Conservation (phyloP, 495 filamentous ascomycete genomes). For the Xylaria flabelliformis region DNA sequence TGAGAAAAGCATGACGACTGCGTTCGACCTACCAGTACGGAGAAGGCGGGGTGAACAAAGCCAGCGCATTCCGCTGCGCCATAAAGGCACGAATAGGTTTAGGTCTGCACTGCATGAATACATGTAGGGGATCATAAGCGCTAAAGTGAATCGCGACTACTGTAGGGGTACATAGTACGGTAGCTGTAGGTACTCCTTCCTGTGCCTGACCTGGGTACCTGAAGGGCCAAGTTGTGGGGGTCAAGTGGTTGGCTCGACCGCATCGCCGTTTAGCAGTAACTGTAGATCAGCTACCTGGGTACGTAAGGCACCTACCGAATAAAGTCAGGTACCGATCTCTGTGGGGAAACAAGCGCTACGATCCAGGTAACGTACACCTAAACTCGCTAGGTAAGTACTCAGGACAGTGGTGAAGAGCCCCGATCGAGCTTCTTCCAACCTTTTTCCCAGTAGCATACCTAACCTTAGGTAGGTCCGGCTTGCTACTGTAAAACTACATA, state of each 20-base stretch:
- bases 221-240: conserved; percentile 5
- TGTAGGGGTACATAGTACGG: neutral
- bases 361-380: neutral
- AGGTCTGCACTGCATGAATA: no score
- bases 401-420: neutral
- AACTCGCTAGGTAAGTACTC: no score
- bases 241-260: neutral
- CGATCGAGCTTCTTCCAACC: neutral
- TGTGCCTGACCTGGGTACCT: neutral
- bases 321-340: conserved; percentile 16
- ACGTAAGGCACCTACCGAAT: conserved; percentile 17
- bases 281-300: neutral
- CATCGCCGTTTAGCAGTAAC: neutral
- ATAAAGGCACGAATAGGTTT: neutral
- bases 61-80: neutral
- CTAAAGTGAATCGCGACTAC: neutral
- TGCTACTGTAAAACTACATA: neutral
- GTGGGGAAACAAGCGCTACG: neutral
- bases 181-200: neutral
- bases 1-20: conserved; percentile 11
- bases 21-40: neutral
- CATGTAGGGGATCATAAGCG: neutral
- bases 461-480: no score
- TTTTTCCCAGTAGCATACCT: neutral
- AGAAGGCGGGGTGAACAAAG: neutral